phyloP scores from a whole-genome alignment of 2,329 filamentous ascomycete genomes.

The Thielaviopsis cerberus region DNA sequence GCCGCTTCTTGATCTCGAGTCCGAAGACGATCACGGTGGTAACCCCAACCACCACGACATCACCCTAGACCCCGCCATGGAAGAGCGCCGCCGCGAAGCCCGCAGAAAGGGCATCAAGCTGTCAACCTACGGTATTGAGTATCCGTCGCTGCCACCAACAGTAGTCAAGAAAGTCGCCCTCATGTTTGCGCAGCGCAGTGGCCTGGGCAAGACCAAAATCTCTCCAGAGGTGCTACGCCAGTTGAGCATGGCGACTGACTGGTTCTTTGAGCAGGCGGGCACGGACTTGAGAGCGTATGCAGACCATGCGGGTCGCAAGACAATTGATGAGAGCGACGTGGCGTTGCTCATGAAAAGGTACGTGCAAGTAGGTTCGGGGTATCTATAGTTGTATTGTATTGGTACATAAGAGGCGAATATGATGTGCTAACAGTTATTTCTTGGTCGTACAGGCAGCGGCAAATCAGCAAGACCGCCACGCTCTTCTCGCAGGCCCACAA shows the following conservation, averaged over 20 bases:
- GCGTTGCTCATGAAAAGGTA: constrained; percentile 69
- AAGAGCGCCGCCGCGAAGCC: constrained; percentile 4
- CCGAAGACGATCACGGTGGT: constrained; percentile 9
- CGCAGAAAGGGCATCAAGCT: constrained; percentile 32
- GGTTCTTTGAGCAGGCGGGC: constrained; percentile 78
- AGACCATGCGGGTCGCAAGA: constrained; percentile 63
- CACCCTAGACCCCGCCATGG: constrained; percentile 1
- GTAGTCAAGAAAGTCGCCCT: constrained; percentile 59
- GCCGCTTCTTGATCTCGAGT: constrained; percentile 7
- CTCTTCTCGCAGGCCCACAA: constrained; percentile 72
- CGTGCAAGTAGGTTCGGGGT: constrained; percentile 17
- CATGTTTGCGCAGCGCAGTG: constrained; percentile 49
- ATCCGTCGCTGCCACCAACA: constrained; percentile 52
- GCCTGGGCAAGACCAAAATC: constrained; percentile 48
- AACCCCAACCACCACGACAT: constrained; percentile 6
- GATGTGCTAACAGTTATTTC: constrained; percentile 17
- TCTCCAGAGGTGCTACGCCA: constrained; percentile 54
- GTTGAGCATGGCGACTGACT: constrained; percentile 65
- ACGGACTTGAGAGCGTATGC: constrained; percentile 68
- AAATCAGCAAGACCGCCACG: constrained; percentile 51
- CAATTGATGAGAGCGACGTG: constrained; percentile 71
- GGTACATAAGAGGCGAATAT: background rate
- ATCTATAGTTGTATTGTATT: constrained; percentile 2
- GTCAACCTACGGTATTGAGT: constrained; percentile 56
- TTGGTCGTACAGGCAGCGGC: constrained; percentile 47